phyloP scores from a whole-genome alignment of 805 yeast species.

The Ogataea siamensis region DNA sequence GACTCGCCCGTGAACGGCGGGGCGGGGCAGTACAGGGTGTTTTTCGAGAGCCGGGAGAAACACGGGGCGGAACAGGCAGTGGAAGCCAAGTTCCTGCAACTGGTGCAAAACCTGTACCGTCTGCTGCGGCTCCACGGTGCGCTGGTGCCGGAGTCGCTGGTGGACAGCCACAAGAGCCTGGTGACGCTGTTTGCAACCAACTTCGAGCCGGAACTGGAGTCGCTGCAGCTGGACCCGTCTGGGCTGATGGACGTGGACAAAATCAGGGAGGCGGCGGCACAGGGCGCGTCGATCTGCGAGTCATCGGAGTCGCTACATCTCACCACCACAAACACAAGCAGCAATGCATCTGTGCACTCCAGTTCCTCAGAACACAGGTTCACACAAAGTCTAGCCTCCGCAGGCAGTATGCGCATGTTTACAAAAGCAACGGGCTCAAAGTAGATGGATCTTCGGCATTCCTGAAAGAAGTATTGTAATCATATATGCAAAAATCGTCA shows the following conservation, averaged over 20 bases:
- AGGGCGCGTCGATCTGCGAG: conserved; percentile 1
- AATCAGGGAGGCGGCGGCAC: conserved; percentile 5
- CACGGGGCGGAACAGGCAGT: conserved; percentile 28
- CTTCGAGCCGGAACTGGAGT: conserved; percentile 61
- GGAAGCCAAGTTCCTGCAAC: conserved; percentile 59
- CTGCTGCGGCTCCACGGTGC: conserved; percentile 69
- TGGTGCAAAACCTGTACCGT: conserved; percentile 60
- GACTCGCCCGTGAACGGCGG: conserved; percentile 95
- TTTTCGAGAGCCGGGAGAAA: conserved; percentile 45
- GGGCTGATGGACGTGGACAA: conserved; percentile 17
- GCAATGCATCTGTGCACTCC: conserved; percentile 20
- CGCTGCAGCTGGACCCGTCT: conserved; percentile 35
- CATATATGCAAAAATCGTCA: neutral
- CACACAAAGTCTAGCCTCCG: conserved; percentile 14
- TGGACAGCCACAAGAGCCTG: conserved; percentile 65
- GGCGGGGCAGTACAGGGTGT: conserved; percentile 74
- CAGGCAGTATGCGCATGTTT: conserved; percentile 7
- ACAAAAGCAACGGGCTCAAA: conserved; percentile 1
- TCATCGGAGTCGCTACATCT: conserved; percentile 1
- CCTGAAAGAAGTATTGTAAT: neutral
- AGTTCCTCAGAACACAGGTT: conserved; percentile 19
- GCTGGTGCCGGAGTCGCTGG: conserved; percentile 54
- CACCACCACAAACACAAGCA: conserved; percentile 12
- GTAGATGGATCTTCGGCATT: conserved; percentile 5
- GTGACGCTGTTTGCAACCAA: conserved; percentile 62